A percentile compares a stretch with the other conserved stretches of the same genome.
These are phyloP conservation scores for Penicillium oxalicum DNA, from an alignment of 2,329 filamentous ascomycete genomes.

Conservation along the genomic window DNA sequence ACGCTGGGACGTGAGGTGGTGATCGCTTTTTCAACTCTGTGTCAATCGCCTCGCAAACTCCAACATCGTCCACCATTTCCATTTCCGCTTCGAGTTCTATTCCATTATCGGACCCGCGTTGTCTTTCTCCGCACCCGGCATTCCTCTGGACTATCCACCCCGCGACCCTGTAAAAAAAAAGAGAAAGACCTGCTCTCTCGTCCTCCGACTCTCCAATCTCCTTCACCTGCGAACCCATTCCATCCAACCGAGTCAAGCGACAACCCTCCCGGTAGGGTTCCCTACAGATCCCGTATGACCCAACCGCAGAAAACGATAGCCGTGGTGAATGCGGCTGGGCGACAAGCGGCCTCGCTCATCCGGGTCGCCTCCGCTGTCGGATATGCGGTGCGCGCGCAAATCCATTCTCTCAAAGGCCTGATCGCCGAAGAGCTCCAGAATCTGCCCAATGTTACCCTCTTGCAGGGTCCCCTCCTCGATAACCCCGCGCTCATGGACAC, in stretches of 20 bases:
- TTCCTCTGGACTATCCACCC: no score
- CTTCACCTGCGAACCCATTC: conserved; percentile 2
- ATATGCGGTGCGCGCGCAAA: conserved; percentile 86
- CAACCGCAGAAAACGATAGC: conserved; percentile 70
- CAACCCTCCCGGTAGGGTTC: conserved; percentile 1
- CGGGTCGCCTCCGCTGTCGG: conserved; percentile 90
- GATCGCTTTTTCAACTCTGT: no score
- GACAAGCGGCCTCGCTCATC: conserved; percentile 91
- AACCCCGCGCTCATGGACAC: conserved; percentile 67
- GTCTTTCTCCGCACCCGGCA: no score
- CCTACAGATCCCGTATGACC: conserved; percentile 31
- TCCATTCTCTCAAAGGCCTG: conserved; percentile 78
- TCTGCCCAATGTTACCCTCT: conserved; percentile 72
- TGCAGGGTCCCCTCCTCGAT: conserved; percentile 62
- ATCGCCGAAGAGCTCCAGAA: conserved; percentile 79
- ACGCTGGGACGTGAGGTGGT: conserved; percentile 14
- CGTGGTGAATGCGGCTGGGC: conserved; percentile 90
- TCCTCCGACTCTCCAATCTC: neutral
- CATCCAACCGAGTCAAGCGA: conserved; percentile 1
- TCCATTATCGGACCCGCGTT: no score
- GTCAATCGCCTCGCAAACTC: neutral
- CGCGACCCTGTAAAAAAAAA: no score
- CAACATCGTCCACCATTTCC: no score
- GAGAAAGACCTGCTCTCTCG: no score
- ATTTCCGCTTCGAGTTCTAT: no score